phyloP scores from a whole-genome alignment of 805 yeast species.

The Starmerella potacharoeniae region DNA sequence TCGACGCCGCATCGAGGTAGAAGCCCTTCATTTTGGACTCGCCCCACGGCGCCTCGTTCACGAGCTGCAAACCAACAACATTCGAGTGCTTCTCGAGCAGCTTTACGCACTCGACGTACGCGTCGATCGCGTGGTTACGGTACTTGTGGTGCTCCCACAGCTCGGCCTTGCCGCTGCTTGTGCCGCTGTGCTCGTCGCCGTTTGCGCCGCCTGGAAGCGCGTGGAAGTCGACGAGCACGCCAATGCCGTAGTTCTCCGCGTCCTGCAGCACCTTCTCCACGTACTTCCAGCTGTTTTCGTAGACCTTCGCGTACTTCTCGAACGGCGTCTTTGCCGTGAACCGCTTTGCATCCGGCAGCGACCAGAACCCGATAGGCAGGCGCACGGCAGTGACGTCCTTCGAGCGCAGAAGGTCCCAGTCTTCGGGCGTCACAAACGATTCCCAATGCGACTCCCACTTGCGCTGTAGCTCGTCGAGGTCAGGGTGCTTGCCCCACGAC shows the following conservation, averaged over 20 bases:
- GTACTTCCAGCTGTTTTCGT: conserved; percentile 61
- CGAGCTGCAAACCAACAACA: conserved; percentile 70
- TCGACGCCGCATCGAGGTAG: conserved; percentile 51
- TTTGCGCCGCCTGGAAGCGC: conserved; percentile 92
- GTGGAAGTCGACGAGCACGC: conserved; percentile 74
- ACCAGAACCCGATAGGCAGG: conserved; percentile 89
- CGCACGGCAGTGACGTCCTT: conserved; percentile 70
- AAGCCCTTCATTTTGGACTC: conserved; percentile 41
- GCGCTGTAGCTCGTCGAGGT: conserved; percentile 42
- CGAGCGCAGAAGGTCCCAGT: conserved; percentile 64
- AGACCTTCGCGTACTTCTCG: conserved; percentile 42
- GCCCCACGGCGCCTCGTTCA: conserved; percentile 69
- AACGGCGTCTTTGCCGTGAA: conserved; percentile 50
- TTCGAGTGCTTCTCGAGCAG: conserved; percentile 52
- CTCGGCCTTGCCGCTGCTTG: conserved; percentile 43
- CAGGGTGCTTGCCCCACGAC: conserved; percentile 36
- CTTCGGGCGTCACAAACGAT: conserved; percentile 48
- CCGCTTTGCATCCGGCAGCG: conserved; percentile 45
- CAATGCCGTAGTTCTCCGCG: conserved; percentile 54
- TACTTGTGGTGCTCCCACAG: conserved; percentile 43
- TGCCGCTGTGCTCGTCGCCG: conserved; percentile 74
- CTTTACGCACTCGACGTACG: conserved; percentile 48
- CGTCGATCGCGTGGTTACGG: conserved; percentile 36
- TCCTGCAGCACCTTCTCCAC: conserved; percentile 44
- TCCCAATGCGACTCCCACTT: conserved; percentile 55